Conservation (phyloP, 2,329 filamentous ascomycete species). For the Remersonia thermophila region DNA sequence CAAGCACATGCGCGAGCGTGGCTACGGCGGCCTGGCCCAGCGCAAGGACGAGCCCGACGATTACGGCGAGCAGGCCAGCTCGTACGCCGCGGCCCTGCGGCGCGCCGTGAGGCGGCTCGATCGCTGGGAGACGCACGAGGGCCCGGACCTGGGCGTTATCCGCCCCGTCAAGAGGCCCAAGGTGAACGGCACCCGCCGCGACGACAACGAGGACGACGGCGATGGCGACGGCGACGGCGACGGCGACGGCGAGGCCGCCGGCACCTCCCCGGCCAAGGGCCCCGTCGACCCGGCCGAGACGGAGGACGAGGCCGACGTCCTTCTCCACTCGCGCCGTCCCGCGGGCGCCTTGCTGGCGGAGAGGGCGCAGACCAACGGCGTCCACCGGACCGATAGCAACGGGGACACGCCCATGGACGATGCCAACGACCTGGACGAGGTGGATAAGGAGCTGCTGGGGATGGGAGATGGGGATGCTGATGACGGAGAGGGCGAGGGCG, state of each 20-base stretch:
- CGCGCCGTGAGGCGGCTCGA: slow-evolving; percentile 52
- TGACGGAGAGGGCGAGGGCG: slow-evolving; percentile 32
- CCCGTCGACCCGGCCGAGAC: slow-evolving; percentile 19
- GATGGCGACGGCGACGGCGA: slow-evolving; percentile 23
- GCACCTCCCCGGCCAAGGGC: slow-evolving; percentile 10
- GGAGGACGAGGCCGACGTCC: slow-evolving; percentile 18
- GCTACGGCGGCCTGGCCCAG: slow-evolving; percentile 52
- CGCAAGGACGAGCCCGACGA: slow-evolving; percentile 54
- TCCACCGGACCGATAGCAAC: slow-evolving; percentile 21
- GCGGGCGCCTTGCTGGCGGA: background rate
- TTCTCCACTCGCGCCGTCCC: slow-evolving; percentile 8
- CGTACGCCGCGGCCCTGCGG: slow-evolving; percentile 54
- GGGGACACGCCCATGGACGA: slow-evolving; percentile 34
- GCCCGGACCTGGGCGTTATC: slow-evolving; percentile 33
- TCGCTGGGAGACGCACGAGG: slow-evolving; percentile 50
- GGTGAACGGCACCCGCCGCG: slow-evolving; percentile 9
- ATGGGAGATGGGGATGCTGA: slow-evolving; percentile 28
- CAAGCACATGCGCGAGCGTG: slow-evolving; percentile 39
- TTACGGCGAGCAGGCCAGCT: slow-evolving; percentile 61
- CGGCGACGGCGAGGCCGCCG: slow-evolving; percentile 7
- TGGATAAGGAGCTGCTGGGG: slow-evolving; percentile 39
- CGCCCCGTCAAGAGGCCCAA: slow-evolving; percentile 31
- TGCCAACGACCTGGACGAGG: slow-evolving; percentile 42
- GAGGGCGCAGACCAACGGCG: slow-evolving; percentile 20
- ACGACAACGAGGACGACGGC: slow-evolving; percentile 6